Evolutionary conservation across 2,329 filamentous ascomycete species (phyloP).

Genomic region (Thermoascus crustaceus): DNA sequence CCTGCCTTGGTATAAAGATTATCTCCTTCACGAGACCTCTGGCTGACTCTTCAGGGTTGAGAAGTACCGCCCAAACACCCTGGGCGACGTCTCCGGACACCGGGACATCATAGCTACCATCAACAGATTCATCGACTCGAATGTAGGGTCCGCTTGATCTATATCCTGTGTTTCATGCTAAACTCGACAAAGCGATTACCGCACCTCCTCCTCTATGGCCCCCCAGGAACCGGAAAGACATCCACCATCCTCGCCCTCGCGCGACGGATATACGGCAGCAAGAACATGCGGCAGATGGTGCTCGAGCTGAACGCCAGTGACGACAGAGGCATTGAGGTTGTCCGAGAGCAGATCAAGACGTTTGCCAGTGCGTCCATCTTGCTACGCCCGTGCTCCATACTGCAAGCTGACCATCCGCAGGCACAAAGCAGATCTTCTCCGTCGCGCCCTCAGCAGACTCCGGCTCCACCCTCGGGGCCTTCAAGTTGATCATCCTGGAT

Average conservation of each 20-base stretch:
- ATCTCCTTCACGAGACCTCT: neutral
- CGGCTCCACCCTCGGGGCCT: constrained; percentile 55
- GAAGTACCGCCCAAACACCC: constrained; percentile 84
- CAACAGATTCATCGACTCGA: constrained; percentile 93
- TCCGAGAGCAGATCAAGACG: constrained; percentile 98
- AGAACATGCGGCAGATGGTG: constrained; percentile 97
- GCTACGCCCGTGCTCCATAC: neutral
- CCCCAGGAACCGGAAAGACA: constrained; percentile 94
- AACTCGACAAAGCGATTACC: constrained; percentile 57
- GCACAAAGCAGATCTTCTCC: constrained; percentile 94
- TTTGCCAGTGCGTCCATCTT: constrained; percentile 61
- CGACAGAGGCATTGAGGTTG: constrained; percentile 94
- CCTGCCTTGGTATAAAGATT: constrained; percentile 64
- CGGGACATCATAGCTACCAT: constrained; percentile 96
- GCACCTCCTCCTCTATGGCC: constrained; percentile 92
- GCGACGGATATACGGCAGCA: constrained; percentile 79
- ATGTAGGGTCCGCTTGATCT: constrained; percentile 41
- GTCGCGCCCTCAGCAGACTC: constrained; percentile 42
- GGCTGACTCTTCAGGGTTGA: constrained; percentile 61
- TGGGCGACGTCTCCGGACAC: constrained; percentile 90
- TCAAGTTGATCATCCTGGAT: constrained; percentile 94
- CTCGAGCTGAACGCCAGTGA: constrained; percentile 96
- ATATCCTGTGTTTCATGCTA: neutral
- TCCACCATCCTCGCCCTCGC: constrained; percentile 92
- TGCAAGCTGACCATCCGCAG: constrained; percentile 15